These are phyloP conservation scores for Ceratocystiopsis minuta DNA, from an alignment of 2,329 filamentous ascomycete species.

Conservation along the genomic window DNA sequence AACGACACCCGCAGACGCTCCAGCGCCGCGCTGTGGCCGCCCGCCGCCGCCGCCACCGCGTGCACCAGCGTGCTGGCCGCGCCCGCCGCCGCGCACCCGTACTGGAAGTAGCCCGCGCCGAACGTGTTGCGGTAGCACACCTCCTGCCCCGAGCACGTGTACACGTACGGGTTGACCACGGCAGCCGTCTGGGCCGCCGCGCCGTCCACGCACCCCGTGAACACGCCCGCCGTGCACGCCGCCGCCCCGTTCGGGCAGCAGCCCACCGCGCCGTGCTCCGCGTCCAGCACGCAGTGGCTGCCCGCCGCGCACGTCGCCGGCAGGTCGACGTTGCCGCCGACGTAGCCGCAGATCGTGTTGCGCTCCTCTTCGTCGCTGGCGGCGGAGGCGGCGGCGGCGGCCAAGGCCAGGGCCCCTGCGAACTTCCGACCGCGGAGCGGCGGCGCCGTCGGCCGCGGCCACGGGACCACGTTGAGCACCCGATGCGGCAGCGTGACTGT, in stretches of 20 bases:
- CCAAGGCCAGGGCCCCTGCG: too few relatives aligned
- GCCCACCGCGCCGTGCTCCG: constrained; percentile 13
- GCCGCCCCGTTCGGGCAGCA: constrained; percentile 31
- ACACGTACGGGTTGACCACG: constrained; percentile 36
- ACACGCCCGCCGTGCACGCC: constrained; percentile 35
- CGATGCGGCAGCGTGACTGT: constrained; percentile 14
- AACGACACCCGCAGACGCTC: constrained; percentile 22
- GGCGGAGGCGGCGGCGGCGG: constrained; percentile 1
- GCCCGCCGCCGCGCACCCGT: constrained; percentile 27
- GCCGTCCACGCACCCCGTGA: constrained; percentile 36
- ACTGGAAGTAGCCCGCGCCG: constrained; percentile 37
- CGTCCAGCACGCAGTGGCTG: constrained; percentile 39
- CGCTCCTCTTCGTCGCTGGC: constrained; percentile 18
- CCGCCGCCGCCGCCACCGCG: constrained; percentile 27
- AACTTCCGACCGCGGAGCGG: constrained; percentile 12
- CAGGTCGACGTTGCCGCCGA: constrained; percentile 31
- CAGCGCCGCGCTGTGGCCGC: constrained; percentile 21
- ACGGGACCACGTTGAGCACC: constrained; percentile 17
- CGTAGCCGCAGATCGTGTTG: constrained; percentile 40
- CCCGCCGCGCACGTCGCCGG: constrained; percentile 39
- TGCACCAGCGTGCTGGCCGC: constrained; percentile 28
- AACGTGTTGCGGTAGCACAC: constrained; percentile 39
- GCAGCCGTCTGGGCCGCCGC: constrained; percentile 28
- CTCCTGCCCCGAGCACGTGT: constrained; percentile 30
- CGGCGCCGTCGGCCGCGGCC: constrained; percentile 21